Evolutionary conservation across 140 eudicot genomes (phyloP), one percentile per base, ranked within the genome.

Genomic region (Flaveria floridana): DNA sequence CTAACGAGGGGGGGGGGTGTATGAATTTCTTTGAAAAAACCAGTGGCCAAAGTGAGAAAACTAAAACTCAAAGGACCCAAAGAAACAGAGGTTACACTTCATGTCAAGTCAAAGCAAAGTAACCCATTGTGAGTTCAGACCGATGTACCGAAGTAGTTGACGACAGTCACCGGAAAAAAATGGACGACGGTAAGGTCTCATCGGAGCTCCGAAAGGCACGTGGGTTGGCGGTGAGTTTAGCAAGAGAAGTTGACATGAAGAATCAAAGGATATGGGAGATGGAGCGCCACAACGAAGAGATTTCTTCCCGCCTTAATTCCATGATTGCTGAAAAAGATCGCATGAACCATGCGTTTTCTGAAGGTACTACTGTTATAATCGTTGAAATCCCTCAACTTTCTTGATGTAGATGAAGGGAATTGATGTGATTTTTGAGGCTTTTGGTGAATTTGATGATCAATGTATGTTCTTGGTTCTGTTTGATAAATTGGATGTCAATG

Each of bases 301-400:
- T 80, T 7, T 81, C 88, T 48, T 34, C 84, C 41, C 86, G 79
- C 68, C 82, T 86, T 41, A 78, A 80, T 72, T 62, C 82, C 71
- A 70, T 86, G 80, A 76, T 86, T 74, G 82, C 88, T 19, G 86
- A 86, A 59, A 86, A 86, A 84, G 84, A 84, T 76, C 80, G 82
- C 65, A 83, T 84, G 80, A 85, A 86, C 19, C 75, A 84, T 76
- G 71, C 88, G 18, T 86, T 84, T 63, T 74, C 76, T 42, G 83
- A 86, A 81, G 91, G 91, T 86, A 59, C 6, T 71, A 10, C 28
- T 41, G 0, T 3, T 52, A 37, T 64, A 15, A 66, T 66, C 57
- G 52, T 13, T 76, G 0, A 34, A 58, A 39, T 19, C 10, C 10
- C 51, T 34, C 7, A 39, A 2, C 39, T 64, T 25, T 34, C 9